Evolutionary conservation across 2,329 filamentous ascomycete species (phyloP).

Genomic region (Talaromyces sp.): DNA sequence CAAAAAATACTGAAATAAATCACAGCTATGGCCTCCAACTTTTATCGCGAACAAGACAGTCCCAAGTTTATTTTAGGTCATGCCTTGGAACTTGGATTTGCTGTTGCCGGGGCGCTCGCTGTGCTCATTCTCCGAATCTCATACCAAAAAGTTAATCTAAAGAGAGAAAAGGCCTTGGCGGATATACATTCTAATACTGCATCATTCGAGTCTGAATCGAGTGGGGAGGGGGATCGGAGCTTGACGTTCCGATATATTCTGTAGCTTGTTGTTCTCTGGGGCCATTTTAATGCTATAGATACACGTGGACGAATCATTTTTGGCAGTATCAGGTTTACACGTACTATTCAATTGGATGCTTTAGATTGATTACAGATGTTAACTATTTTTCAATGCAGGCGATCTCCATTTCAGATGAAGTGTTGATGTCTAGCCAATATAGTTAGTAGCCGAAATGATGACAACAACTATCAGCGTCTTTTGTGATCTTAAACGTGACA

Average conservation of each 20-base stretch:
- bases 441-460: too few species aligned
- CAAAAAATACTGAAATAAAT: not conserved
- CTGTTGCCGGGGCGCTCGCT: constrained; percentile 43
- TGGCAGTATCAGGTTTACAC: not conserved
- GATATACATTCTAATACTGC: not conserved
- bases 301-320: not conserved
- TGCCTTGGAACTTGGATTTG: constrained; percentile 48
- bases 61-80: constrained; percentile 51
- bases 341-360: not conserved
- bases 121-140: constrained; percentile 42
- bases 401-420: not conserved
- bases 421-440: not conserved
- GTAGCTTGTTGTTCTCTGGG: not conserved
- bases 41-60: constrained; percentile 54
- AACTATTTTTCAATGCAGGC: not conserved
- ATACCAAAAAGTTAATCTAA: constrained; percentile 54
- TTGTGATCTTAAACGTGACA: too few species aligned
- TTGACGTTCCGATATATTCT: not conserved
- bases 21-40: constrained; percentile 65
- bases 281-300: not conserved
- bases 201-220: not conserved
- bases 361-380: not conserved
- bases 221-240: not conserved
- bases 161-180: not conserved
- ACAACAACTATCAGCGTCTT: not conserved